A percentile compares a stretch with the other conserved stretches of the same genome.
phyloP scores from a whole-genome alignment of 768 basidiomycete genomes.

The Pisolithus sp. region DNA sequence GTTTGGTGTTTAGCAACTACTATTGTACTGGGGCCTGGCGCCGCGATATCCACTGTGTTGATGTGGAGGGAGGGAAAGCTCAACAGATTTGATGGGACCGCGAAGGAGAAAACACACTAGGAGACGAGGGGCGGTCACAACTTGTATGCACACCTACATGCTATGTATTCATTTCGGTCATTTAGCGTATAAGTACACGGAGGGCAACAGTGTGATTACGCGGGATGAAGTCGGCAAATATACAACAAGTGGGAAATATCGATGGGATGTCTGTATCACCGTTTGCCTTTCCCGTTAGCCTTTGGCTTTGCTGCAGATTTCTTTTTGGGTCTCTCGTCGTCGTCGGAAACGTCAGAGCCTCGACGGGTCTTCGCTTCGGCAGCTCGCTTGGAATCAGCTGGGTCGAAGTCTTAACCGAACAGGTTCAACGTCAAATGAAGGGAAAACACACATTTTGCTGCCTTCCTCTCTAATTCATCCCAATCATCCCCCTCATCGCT shows the following conservation, averaged over 20 bases:
- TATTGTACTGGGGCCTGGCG: constrained; percentile 44
- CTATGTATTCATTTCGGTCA: neutral
- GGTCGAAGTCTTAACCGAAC: neutral
- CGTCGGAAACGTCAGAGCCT: constrained; percentile 50
- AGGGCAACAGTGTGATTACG: constrained; percentile 1
- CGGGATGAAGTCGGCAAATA: neutral
- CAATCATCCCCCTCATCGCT: constrained; percentile 87
- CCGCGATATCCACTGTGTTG: constrained; percentile 40
- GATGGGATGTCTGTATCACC: constrained; percentile 24
- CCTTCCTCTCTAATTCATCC: constrained; percentile 92
- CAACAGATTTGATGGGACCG: constrained; percentile 4
- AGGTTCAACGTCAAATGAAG: neutral
- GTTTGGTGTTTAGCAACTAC: constrained; percentile 40
- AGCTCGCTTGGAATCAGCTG: constrained; percentile 47
- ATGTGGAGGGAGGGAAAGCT: constrained; percentile 43
- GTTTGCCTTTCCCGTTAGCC: constrained; percentile 38
- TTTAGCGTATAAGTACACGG: constrained; percentile 4
- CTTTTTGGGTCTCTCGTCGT: constrained; percentile 43
- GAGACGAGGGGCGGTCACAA: neutral
- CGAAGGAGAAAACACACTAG: constrained; percentile 2
- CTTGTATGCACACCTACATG: neutral
- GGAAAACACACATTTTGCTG: constrained; percentile 62
- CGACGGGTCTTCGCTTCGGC: constrained; percentile 32
- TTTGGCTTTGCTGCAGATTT: constrained; percentile 23
- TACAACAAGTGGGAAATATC: constrained; percentile 5